These are phyloP conservation scores for Remersonia thermophila DNA, from an alignment of 2,329 filamentous ascomycete species.

Conservation along the genomic window DNA sequence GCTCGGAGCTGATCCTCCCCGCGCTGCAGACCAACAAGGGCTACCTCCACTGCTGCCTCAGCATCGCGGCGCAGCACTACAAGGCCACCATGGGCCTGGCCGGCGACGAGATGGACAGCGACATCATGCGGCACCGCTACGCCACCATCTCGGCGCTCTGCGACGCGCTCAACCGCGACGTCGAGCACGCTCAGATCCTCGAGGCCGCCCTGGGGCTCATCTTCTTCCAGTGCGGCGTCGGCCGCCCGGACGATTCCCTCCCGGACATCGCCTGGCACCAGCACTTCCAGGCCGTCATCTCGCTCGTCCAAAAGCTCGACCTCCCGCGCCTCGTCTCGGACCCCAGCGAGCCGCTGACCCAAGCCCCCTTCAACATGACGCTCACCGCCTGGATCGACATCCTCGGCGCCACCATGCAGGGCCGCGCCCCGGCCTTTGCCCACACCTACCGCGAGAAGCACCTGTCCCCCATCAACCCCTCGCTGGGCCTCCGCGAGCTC, in stretches of 20 bases:
- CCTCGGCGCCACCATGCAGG: constrained; percentile 83
- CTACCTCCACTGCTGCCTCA: constrained; percentile 91
- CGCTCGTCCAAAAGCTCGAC: constrained; percentile 72
- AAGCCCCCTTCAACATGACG: constrained; percentile 89
- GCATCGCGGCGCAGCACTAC: constrained; percentile 82
- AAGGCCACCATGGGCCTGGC: constrained; percentile 61
- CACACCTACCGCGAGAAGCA: constrained; percentile 95
- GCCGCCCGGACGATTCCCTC: constrained; percentile 69
- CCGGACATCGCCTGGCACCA: constrained; percentile 94
- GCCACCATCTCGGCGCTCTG: constrained; percentile 79
- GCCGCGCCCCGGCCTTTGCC: constrained; percentile 73
- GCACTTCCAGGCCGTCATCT: constrained; percentile 85
- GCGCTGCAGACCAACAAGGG: constrained; percentile 83
- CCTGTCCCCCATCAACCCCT: constrained; percentile 50
- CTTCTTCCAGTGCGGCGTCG: constrained; percentile 89
- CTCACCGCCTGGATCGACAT: constrained; percentile 94
- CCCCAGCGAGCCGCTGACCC: constrained; percentile 43
- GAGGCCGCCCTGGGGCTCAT: constrained; percentile 92
- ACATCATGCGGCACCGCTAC: constrained; percentile 86
- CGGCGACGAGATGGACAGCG: constrained; percentile 67
- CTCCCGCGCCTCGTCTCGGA: constrained; percentile 57
- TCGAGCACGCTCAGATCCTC: constrained; percentile 75
- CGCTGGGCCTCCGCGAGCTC: constrained; percentile 69
- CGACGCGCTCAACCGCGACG: constrained; percentile 65
- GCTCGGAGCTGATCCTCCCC: constrained; percentile 72